Evolutionary conservation across 306 rosid genomes (phyloP).

Genomic region (Sophora flavescens): DNA sequence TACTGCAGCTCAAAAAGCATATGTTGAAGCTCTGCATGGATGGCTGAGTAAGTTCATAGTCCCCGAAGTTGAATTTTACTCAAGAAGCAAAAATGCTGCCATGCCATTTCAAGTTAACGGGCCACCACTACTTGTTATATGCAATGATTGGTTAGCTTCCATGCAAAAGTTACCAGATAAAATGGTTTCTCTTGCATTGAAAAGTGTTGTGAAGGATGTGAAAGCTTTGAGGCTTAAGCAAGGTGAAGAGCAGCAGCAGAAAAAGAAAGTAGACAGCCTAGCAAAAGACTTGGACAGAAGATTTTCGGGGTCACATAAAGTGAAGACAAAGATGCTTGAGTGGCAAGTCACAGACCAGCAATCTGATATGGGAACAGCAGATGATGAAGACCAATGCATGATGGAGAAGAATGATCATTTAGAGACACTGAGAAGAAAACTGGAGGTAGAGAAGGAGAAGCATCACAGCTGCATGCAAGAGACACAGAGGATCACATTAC

Average conservation of each 20-base stretch:
- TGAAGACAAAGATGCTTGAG: slow-evolving; percentile 69
- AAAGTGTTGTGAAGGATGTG: slow-evolving; percentile 70
- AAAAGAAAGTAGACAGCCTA: slow-evolving; percentile 77
- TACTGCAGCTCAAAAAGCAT: slow-evolving; percentile 76
- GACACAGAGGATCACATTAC: slow-evolving; percentile 74
- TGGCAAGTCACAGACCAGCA: slow-evolving; percentile 54
- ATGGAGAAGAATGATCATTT: slow-evolving; percentile 71
- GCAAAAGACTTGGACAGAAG: slow-evolving; percentile 73
- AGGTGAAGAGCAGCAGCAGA: slow-evolving; percentile 85
- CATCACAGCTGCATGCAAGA: slow-evolving; percentile 76
- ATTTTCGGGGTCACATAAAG: slow-evolving; percentile 57
- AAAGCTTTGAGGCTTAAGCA: slow-evolving; percentile 76
- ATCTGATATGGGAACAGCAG: slow-evolving; percentile 49
- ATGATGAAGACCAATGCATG: slow-evolving; percentile 56
- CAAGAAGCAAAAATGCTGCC: slow-evolving; percentile 60
- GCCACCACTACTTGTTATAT: slow-evolving; percentile 79
- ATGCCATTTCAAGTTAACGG: slow-evolving; percentile 65
- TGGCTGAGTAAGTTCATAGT: slow-evolving; percentile 85
- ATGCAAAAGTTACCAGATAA: slow-evolving; percentile 73
- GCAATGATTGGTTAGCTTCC: slow-evolving; percentile 80
- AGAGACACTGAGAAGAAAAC: slow-evolving; percentile 66
- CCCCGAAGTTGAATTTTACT: slow-evolving; percentile 82
- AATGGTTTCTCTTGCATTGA: slow-evolving; percentile 67
- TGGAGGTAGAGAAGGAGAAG: slow-evolving; percentile 81
- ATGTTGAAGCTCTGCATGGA: slow-evolving; percentile 83